Conservation (phyloP, 306 rosid species). For the Parietaria judaica region DNA sequence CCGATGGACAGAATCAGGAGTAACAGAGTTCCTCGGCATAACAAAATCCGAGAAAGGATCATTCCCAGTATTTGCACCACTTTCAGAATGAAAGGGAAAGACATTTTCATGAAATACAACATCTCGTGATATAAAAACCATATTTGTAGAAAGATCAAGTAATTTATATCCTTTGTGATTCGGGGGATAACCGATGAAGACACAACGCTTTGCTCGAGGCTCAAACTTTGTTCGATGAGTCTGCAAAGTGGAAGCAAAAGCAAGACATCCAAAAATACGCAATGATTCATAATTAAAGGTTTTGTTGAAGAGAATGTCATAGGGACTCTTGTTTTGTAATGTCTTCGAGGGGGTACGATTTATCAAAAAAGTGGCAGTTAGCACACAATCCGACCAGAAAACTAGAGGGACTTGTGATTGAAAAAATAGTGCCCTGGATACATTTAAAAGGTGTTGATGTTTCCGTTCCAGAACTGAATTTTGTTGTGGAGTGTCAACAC, state of each 20-base stretch:
- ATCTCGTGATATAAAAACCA: too few species aligned
- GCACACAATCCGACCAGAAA: not conserved
- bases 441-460: not conserved
- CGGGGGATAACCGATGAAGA: not conserved
- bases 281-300: too few species aligned
- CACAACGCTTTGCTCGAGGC: not conserved
- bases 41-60: too few species aligned
- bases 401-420: not conserved
- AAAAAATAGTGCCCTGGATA: not conserved
- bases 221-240: not conserved
- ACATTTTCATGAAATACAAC: too few species aligned
- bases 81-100: too few species aligned
- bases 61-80: too few species aligned
- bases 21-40: too few species aligned
- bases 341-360: not conserved
- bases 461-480: too few species aligned
- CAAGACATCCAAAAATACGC: not conserved
- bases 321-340: not conserved
- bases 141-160: too few species aligned
- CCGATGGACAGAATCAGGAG: too few species aligned
- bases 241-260: not conserved
- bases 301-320: not conserved
- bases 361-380: not conserved
- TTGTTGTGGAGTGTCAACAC: too few species aligned
- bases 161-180: too few species aligned